A percentile compares a stretch with the other conserved stretches of the same genome.
phyloP scores from a whole-genome alignment of 805 yeast genomes.

The Yamadazyma paraphyllophila region DNA sequence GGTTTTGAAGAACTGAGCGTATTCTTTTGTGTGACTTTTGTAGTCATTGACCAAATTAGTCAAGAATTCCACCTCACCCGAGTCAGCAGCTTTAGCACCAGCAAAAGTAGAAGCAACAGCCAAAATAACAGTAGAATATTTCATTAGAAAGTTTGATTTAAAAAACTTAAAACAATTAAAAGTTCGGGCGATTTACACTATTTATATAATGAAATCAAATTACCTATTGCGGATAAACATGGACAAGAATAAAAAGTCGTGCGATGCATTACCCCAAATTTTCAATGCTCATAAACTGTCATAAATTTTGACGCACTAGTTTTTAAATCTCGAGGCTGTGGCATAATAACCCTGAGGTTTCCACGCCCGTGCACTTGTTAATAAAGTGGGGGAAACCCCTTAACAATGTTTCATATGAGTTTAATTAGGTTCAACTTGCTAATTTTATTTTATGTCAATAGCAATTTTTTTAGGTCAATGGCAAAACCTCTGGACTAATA shows the following conservation, averaged over 20 bases:
- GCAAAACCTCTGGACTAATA: too few relatives aligned
- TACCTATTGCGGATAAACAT: slow-evolving; percentile 6
- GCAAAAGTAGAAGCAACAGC: slow-evolving; percentile 11
- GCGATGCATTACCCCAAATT: slow-evolving; percentile 9
- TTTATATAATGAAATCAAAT: slow-evolving; percentile 3
- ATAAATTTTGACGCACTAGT: neutral
- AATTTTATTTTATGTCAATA: too few relatives aligned
- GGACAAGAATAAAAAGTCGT: slow-evolving; percentile 2
- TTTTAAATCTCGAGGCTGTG: too few relatives aligned
- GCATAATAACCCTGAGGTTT: too few relatives aligned
- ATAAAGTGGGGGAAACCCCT: too few relatives aligned
- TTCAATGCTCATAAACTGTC: slow-evolving; percentile 3
- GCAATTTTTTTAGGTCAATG: too few relatives aligned
- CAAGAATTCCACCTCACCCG: slow-evolving; percentile 23
- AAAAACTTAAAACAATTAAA: neutral
- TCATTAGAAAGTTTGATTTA: slow-evolving; percentile 1
- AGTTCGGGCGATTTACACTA: neutral
- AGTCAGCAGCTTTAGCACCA: slow-evolving; percentile 20
- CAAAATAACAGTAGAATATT: neutral
- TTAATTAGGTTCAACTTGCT: too few relatives aligned
- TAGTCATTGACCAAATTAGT: slow-evolving; percentile 37
- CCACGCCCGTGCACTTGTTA: too few relatives aligned
- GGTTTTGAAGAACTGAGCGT: slow-evolving; percentile 27
- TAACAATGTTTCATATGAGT: too few relatives aligned
- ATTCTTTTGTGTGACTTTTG: slow-evolving; percentile 24